Evolutionary conservation across 148 eudicot genomes (phyloP).

Genomic region (Fagopyrum homotropicum): DNA sequence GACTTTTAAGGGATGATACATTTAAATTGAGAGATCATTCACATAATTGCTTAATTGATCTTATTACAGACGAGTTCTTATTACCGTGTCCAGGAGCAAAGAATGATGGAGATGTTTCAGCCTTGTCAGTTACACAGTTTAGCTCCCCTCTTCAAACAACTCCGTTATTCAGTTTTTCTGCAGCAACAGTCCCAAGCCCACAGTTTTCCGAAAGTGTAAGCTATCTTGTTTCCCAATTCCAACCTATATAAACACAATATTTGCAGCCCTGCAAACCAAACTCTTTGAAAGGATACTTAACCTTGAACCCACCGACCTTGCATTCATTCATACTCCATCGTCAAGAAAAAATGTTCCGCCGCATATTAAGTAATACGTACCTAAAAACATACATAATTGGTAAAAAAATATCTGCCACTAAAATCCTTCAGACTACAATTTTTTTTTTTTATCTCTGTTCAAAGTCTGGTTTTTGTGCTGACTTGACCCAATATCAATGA

Average conservation of each 20-base stretch:
- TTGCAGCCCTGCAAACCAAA: not conserved
- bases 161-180: conserved; percentile 67
- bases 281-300: not conserved
- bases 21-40: not conserved
- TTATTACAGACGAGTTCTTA: conserved; percentile 25
- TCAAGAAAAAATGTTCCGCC: not conserved
- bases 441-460: no score
- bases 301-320: not conserved
- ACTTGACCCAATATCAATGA: not conserved
- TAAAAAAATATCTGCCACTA: not conserved
- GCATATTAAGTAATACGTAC: not conserved
- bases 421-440: not conserved
- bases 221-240: conserved; percentile 11
- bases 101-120: conserved; percentile 21
- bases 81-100: conserved; percentile 19
- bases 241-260: not conserved
- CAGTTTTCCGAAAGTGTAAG: conserved; percentile 98
- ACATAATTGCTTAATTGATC: not conserved
- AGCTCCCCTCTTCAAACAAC: conserved; percentile 77
- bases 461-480: not conserved
- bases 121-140: conserved; percentile 39
- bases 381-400: not conserved
- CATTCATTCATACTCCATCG: not conserved
- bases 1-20: not conserved
- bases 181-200: conserved; percentile 86